phyloP scores from a whole-genome alignment of 805 yeast species.

The Candida ulmi region DNA sequence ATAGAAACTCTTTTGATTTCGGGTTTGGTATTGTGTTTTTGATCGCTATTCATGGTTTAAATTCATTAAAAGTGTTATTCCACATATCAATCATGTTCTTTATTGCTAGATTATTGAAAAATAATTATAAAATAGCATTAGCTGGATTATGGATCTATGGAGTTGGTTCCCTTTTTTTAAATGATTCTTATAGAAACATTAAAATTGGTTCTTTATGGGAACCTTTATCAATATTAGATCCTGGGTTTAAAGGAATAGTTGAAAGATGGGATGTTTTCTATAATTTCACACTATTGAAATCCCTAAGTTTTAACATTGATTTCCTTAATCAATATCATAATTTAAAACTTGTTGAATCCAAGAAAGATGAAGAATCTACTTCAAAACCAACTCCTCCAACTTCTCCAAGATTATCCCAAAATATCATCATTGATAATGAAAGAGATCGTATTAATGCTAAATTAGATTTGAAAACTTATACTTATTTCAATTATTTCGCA shows the following conservation, averaged over 20 bases:
- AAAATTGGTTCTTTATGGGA: slow-evolving; percentile 40
- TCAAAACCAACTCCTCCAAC: slow-evolving; percentile 16
- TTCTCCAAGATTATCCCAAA: slow-evolving; percentile 16
- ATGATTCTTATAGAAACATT: slow-evolving; percentile 57
- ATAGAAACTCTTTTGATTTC: slow-evolving; percentile 64
- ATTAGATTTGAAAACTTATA: slow-evolving; percentile 55
- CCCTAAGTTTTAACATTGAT: slow-evolving; percentile 81
- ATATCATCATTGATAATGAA: slow-evolving; percentile 36
- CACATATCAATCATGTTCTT: slow-evolving; percentile 52
- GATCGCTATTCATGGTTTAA: slow-evolving; percentile 75
- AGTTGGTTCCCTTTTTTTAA: slow-evolving; percentile 67
- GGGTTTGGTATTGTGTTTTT: slow-evolving; percentile 65
- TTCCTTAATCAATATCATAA: slow-evolving; percentile 40
- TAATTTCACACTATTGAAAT: slow-evolving; percentile 81
- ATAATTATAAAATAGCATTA: slow-evolving; percentile 33
- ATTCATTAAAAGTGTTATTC: slow-evolving; percentile 51
- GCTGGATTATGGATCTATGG: slow-evolving; percentile 71
- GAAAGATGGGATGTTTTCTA: slow-evolving; percentile 94
- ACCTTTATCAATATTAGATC: slow-evolving; percentile 48
- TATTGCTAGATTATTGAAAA: slow-evolving; percentile 36
- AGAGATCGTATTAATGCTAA: slow-evolving; percentile 62
- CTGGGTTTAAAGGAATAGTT: slow-evolving; percentile 66
- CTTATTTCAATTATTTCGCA: slow-evolving; percentile 59
- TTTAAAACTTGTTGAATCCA: slow-evolving; percentile 11
- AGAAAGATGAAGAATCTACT: slow-evolving; percentile 20